Conservation (phyloP, 2,329 filamentous ascomycete species). For the Gliomastix tumulicola region DNA sequence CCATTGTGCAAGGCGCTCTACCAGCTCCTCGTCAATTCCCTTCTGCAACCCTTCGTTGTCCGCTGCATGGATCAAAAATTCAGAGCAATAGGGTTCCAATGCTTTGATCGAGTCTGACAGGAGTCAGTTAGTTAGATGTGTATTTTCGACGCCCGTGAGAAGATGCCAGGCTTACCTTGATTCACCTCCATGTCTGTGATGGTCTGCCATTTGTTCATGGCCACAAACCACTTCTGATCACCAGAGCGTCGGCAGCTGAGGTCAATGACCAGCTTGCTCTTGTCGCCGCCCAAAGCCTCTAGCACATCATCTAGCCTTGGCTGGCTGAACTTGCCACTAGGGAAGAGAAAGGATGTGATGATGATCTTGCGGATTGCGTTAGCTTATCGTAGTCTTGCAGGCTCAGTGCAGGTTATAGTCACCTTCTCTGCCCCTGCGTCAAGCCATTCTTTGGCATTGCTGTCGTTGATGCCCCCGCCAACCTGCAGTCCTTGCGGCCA, state of each 20-base stretch:
- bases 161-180: constrained; percentile 48
- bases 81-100: constrained; percentile 87
- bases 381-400: background rate
- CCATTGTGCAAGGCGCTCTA: constrained; percentile 72
- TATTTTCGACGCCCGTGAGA: background rate
- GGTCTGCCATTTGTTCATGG: constrained; percentile 99
- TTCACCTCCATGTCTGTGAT: constrained; percentile 94
- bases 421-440: constrained; percentile 86
- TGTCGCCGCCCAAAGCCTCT: constrained; percentile 64
- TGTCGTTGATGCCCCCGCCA: constrained; percentile 85
- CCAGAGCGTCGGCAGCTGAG: constrained; percentile 78
- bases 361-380: constrained; percentile 63
- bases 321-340: constrained; percentile 73
- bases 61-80: constrained; percentile 95
- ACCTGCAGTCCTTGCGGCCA: constrained; percentile 84
- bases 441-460: constrained; percentile 82
- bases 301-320: constrained; percentile 69
- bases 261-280: constrained; percentile 82
- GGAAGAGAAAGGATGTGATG: constrained; percentile 93
- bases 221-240: constrained; percentile 79
- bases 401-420: constrained; percentile 6
- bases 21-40: constrained; percentile 83
- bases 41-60: constrained; percentile 92
- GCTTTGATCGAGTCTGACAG: constrained; percentile 71
- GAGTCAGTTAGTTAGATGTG: background rate